phyloP scores from a whole-genome alignment of 805 yeast species.

The Sungouiozyma intestinalis region DNA sequence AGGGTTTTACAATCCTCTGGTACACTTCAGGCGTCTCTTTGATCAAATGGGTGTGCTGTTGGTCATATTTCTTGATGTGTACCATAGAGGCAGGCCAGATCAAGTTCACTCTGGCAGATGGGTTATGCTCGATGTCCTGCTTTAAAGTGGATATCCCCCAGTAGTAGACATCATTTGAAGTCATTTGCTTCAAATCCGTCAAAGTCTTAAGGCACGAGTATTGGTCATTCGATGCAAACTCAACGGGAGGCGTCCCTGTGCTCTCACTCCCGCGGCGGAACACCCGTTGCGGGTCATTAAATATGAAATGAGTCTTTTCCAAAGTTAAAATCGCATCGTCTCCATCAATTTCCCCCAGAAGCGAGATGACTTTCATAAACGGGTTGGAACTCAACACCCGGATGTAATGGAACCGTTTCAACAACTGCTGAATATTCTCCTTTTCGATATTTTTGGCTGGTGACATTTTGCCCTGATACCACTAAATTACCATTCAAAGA shows the following conservation, averaged over 20 bases:
- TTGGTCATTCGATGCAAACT: conserved; percentile 8
- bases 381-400: conserved; percentile 49
- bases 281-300: conserved; percentile 14
- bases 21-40: conserved; percentile 80
- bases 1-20: conserved; percentile 53
- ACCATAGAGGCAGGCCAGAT: conserved; percentile 83
- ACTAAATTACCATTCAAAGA: too few species aligned
- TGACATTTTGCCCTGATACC: not conserved
- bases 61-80: conserved; percentile 66
- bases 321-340: conserved; percentile 58
- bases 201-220: conserved; percentile 19
- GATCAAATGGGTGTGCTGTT: conserved; percentile 47
- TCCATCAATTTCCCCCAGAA: conserved; percentile 58
- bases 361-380: conserved; percentile 47
- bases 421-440: conserved; percentile 10
- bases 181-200: conserved; percentile 30
- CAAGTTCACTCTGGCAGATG: conserved; percentile 62
- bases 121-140: conserved; percentile 36
- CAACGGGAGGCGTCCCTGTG: conserved; percentile 2
- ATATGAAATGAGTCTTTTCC: conserved; percentile 59
- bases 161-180: conserved; percentile 73
- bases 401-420: conserved; percentile 35
- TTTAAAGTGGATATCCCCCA: conserved; percentile 58
- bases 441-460: not conserved
- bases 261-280: not conserved